Evolutionary conservation across 345 rosid species (phyloP).

Genomic region (Euclidium syriacum): DNA sequence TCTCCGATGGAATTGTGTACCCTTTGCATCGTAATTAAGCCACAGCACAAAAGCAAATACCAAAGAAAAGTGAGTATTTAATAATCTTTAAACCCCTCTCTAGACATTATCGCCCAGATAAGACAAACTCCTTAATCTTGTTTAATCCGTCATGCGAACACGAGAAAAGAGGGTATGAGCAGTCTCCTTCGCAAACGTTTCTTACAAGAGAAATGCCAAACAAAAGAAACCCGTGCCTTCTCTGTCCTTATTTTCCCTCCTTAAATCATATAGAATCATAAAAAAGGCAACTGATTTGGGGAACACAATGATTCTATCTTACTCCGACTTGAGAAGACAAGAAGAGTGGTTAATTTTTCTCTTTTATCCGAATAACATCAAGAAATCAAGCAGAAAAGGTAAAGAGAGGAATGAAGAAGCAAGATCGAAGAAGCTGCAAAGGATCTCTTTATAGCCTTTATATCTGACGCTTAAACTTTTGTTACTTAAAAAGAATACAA

Average conservation of each 20-base stretch:
- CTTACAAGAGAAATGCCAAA: not conserved
- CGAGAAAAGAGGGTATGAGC: conserved; percentile 19
- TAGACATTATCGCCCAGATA: conserved; percentile 30
- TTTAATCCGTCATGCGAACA: conserved; percentile 20
- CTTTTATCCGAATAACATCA: not conserved
- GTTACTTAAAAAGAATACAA: not conserved
- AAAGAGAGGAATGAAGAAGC: conserved; percentile 12
- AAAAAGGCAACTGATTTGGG: not conserved
- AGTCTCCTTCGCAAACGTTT: conserved; percentile 19
- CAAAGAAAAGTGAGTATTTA: not conserved
- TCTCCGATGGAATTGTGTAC: conserved; percentile 11
- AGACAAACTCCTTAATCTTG: conserved; percentile 6
- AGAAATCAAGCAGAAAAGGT: not conserved
- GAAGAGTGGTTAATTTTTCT: conserved; percentile 2
- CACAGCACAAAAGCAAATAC: not conserved
- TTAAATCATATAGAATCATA: conserved; percentile 4
- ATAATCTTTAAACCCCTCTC: not conserved
- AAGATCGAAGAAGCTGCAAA: conserved; percentile 17
- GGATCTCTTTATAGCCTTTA: conserved; percentile 16
- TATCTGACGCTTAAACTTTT: conserved; percentile 24
- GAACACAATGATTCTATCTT: not conserved
- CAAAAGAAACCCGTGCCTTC: not conserved
- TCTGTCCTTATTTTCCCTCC: conserved; percentile 22
- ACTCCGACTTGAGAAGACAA: conserved; percentile 8
- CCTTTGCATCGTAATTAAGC: conserved; percentile 21